Conservation (phyloP, 495 filamentous ascomycete genomes). For the Penicillium parvum region DNA sequence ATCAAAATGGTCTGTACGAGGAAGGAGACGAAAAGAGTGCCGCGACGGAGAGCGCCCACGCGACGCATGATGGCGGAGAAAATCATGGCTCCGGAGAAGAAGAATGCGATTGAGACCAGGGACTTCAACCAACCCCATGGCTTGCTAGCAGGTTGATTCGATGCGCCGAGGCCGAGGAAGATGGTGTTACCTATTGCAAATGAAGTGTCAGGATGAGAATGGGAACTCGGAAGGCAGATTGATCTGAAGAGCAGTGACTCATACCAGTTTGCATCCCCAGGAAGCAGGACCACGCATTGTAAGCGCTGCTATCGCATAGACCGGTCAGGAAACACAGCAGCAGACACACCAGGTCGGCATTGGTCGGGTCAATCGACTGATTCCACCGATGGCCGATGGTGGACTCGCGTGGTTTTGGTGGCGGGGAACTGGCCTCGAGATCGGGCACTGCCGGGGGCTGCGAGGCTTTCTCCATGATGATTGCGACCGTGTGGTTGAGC, state of each 20-base stretch:
- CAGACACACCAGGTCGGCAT: slow-evolving; percentile 52
- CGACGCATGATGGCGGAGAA: slow-evolving; percentile 37
- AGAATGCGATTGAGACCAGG: slow-evolving; percentile 52
- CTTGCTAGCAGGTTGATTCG: slow-evolving; percentile 44
- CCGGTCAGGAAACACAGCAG: slow-evolving; percentile 54
- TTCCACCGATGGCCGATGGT: slow-evolving; percentile 25
- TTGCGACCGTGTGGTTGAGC: background rate
- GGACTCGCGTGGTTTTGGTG: slow-evolving; percentile 12
- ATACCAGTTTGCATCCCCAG: slow-evolving; percentile 62
- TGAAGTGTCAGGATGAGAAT: background rate
- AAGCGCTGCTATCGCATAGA: slow-evolving; percentile 57
- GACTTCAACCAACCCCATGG: slow-evolving; percentile 63
- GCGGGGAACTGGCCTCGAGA: slow-evolving; percentile 23
- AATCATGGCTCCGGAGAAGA: slow-evolving; percentile 52
- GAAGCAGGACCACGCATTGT: slow-evolving; percentile 60
- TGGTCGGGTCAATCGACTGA: slow-evolving; percentile 33
- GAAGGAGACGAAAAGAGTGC: slow-evolving; percentile 54
- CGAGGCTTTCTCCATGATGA: slow-evolving; percentile 22
- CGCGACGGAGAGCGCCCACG: slow-evolving; percentile 41
- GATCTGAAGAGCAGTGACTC: slow-evolving; percentile 37
- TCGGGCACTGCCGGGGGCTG: slow-evolving; percentile 12
- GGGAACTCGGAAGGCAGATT: background rate
- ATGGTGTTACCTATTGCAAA: slow-evolving; percentile 54
- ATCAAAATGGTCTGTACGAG: slow-evolving; percentile 52
- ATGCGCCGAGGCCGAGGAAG: slow-evolving; percentile 61